Conservation (phyloP, 495 filamentous ascomycete species). For the Pyrenopolyporus hunteri region DNA sequence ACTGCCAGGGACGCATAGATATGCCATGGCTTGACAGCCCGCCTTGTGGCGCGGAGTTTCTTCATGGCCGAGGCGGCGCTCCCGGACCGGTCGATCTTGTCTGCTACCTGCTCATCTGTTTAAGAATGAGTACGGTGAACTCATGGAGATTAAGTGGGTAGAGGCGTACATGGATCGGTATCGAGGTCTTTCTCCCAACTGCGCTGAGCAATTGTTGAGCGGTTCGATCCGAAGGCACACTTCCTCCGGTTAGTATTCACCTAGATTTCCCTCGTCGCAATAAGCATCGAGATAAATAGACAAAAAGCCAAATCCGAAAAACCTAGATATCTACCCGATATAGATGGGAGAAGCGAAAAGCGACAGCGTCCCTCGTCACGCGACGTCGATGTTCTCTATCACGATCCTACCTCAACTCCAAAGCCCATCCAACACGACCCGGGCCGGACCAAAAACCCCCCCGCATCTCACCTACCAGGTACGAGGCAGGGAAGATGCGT, state of each 20-base stretch:
- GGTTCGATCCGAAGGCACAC: no score
- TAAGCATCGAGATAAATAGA: no score
- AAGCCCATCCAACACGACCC: background rate
- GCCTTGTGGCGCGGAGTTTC: background rate
- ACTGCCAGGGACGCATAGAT: background rate
- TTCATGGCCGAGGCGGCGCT: background rate
- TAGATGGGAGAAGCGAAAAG: background rate
- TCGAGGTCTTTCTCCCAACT: no score
- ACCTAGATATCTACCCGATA: no score
- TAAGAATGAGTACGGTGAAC: background rate
- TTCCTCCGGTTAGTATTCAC: no score
- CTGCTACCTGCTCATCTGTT: background rate
- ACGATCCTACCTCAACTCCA: background rate
- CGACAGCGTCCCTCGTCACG: background rate
- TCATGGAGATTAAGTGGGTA: background rate
- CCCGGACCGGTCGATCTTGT: background rate
- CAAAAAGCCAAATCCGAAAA: no score
- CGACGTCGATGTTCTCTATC: background rate
- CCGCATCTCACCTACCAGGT: no score
- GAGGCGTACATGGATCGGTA: background rate
- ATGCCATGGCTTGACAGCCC: slow-evolving; percentile 7
- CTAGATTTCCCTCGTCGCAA: no score
- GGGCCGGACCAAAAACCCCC: no score
- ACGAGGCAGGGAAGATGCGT: no score
- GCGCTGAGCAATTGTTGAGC: no score